Evolutionary conservation across 2,329 filamentous ascomycete genomes (phyloP), one percentile per base, ranked within the genome.

Genomic region (Cladorrhinum sp.): DNA sequence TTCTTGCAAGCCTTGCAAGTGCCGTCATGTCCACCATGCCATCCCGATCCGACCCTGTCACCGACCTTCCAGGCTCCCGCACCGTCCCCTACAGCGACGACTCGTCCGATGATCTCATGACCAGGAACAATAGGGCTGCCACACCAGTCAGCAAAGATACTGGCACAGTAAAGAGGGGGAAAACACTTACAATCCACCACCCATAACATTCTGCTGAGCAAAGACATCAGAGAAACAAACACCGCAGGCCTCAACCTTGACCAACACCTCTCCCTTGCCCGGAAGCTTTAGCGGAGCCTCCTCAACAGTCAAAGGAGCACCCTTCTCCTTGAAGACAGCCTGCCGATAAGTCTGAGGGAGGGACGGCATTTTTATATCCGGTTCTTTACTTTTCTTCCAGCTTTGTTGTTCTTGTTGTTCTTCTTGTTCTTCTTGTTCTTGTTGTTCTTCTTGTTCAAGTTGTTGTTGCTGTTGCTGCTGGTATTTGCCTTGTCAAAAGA

Each of bases 41-140:
- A 91, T 1, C 81, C 73, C 0, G 82, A 85, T 10, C 90, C 90
- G 3, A 91, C 83, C 2, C 85, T 79, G 59, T 91, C 87, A 8
- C 88, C 88, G 1, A 83, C 76, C 59, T 82, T 81, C 81, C 82
- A 87, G 20, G 75, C 76, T 60, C 76, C 78, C 61, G 83, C 83
- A 2, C 72, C 72, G 0, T 78, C 73, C 2, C 81, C 80, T 1
- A 87, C 71, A 1, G 79, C 80, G 13, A 79, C 84, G 2, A 89
- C 76, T 2, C 75, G 77, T 6, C 86, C 86, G 62, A 89, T 83
- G 29, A 85, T 75, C 69, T 89, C 86, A 68, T 89, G 85, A 8
- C 86, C 86, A 1, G 84, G 82, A 72, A 29, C 78, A 8, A 65
- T 20, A 16, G 66, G 66, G 50, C 65, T 66, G 32, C 6, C 1